Evolutionary conservation across 1,139 yeast genomes (phyloP), one percentile per base, ranked within the genome.

Genomic region (Candida frijolesensis): DNA sequence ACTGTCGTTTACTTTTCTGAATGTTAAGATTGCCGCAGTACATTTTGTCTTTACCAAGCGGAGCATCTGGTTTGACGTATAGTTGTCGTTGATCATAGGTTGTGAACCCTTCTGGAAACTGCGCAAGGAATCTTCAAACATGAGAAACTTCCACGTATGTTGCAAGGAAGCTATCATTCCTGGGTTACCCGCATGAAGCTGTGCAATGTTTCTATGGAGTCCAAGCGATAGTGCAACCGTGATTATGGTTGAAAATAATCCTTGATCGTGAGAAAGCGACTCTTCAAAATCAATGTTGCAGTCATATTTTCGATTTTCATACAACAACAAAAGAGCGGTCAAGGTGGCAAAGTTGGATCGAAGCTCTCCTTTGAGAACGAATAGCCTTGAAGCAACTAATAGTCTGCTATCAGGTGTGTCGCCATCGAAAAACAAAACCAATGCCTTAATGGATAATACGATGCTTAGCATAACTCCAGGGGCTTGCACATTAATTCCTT

Each of bases 61-160:
- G 11, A 40, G 33, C 32, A 27, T 25, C 15, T n/a, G 18, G 42
- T 40, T 41, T 11, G 39, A 9, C 16, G 38, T 16, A 18, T 46
- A 46, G 19, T 41, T 30, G 16, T 46, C 41, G 11, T 22, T 33
- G 15, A 41, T 35, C 43, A 46, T 41, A 12, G 45, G 49, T 14
- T 42, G 49, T 18, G 37, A 42, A 11, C 49, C 45, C 35, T 27
- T 41, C 29, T 46, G 49, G 25, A 46, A 46, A 25, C 49, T 46
- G 15, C 45, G 15, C 8, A 46, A 16, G 11, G 45, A 22, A 30
- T 41, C 45, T 33, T 46, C 49, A 41, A 42, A 33, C n/a, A 39
- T 30, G 1, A 46, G 10, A 16, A 18, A 46, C 22, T 39, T 39
- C 49, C 49, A 42, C 12, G 15, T 10, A n/a, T 41, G n/a, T 6